Evolutionary conservation across 768 basidiomycete genomes (phyloP).

Genomic region (Kwoniella bestiolae): DNA sequence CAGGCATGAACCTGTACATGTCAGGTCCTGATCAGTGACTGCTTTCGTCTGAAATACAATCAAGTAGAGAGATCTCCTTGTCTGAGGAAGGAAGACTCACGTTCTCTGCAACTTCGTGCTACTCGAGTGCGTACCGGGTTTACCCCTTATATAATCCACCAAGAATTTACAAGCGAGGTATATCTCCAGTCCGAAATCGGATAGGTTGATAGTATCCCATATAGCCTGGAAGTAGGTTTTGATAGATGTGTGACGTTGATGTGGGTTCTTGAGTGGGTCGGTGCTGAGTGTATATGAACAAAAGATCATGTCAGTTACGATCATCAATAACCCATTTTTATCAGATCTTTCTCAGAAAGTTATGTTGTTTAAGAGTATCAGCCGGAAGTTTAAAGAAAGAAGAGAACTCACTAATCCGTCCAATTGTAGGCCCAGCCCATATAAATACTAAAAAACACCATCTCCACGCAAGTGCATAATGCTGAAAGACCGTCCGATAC

Average conservation of each 20-base stretch:
- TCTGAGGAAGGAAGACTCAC: slow-evolving; percentile 18
- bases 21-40: neutral
- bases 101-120: slow-evolving; percentile 37
- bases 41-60: neutral
- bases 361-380: no score
- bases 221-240: slow-evolving; percentile 44
- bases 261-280: slow-evolving; percentile 26
- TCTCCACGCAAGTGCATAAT: slow-evolving; percentile 81
- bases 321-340: no score
- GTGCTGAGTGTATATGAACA: slow-evolving; percentile 23
- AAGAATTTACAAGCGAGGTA: slow-evolving; percentile 68
- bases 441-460: slow-evolving; percentile 52
- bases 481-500: slow-evolving; percentile 83
- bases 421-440: slow-evolving; percentile 76
- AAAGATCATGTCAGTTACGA: neutral
- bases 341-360: no score
- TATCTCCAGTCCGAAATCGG: slow-evolving; percentile 72
- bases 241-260: slow-evolving; percentile 26
- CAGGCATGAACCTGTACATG: slow-evolving; percentile 12
- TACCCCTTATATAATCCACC: slow-evolving; percentile 59
- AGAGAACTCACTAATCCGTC: slow-evolving; percentile 65
- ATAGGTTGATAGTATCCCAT: slow-evolving; percentile 46
- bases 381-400: no score
- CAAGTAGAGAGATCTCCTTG: neutral
- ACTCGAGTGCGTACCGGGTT: slow-evolving; percentile 43